Percentiles rank a stretch among this genome's conserved stretches.
Evolutionary conservation across 768 basidiomycete species (phyloP).

Genomic region (Trametes sanguinea): DNA sequence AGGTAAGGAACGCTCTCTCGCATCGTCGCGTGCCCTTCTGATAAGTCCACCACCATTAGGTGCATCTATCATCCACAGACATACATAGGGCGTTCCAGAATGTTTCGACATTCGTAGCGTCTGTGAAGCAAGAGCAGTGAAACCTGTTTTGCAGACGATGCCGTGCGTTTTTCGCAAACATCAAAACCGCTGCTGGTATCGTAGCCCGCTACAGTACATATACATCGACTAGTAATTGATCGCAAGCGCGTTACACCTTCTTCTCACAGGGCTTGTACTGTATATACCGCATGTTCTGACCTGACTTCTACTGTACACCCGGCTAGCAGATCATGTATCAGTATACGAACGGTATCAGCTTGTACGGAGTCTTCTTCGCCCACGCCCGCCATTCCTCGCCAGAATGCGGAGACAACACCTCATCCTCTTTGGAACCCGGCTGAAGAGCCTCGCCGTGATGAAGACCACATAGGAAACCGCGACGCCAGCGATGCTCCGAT

Average conservation of each 20-base stretch:
- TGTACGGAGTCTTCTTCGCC: constrained; percentile 16
- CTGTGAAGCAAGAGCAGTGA: background rate
- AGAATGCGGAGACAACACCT: constrained; percentile 11
- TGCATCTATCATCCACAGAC: background rate
- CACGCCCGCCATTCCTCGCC: constrained; percentile 17
- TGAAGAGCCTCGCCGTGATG: background rate
- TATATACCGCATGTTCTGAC: no score
- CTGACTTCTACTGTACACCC: no score
- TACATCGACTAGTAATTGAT: no score
- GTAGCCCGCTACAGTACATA: no score
- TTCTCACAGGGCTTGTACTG: no score
- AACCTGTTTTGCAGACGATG: no score
- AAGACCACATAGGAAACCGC: constrained; percentile 2
- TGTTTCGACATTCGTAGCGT: background rate
- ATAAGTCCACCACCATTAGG: background rate
- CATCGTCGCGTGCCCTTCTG: no score
- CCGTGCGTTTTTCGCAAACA: no score
- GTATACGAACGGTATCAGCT: constrained; percentile 1
- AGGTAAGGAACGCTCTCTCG: no score
- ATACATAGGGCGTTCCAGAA: background rate
- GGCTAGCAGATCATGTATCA: background rate
- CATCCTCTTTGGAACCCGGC: constrained; percentile 11
- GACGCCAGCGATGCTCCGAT: background rate
- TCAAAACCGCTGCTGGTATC: no score
- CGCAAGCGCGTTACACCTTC: no score